These are phyloP conservation scores for Colletotrichum theobromicola DNA, from an alignment of 2,329 filamentous ascomycete species.

Conservation along the genomic window DNA sequence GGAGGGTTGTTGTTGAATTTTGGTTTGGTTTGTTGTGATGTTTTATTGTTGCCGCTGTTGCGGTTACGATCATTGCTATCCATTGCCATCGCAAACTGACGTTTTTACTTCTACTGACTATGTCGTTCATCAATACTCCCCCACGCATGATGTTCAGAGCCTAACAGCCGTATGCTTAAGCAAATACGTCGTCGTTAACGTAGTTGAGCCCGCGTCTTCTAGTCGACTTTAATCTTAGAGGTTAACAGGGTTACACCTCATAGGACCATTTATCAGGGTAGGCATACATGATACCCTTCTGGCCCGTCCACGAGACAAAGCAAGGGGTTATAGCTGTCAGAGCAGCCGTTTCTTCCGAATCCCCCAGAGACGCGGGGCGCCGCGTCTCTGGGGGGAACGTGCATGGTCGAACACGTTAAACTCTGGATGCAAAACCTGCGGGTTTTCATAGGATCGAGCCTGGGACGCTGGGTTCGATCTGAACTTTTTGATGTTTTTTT, in stretches of 20 bases:
- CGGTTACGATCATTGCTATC: rapidly evolving
- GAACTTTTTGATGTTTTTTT: not conserved
- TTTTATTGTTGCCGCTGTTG: rapidly evolving
- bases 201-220: too few species aligned
- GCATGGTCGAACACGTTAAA: not conserved
- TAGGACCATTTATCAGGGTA: too few species aligned
- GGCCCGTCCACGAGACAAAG: not conserved
- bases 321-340: not conserved
- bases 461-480: not conserved
- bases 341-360: not conserved
- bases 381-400: not conserved
- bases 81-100: too few species aligned
- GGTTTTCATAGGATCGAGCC: not conserved
- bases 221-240: too few species aligned
- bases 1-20: not conserved
- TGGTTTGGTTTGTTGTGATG: rapidly evolving
- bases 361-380: not conserved
- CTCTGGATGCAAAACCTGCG: not conserved
- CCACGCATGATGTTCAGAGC: too few species aligned
- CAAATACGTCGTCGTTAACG: too few species aligned
- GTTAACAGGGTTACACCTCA: too few species aligned
- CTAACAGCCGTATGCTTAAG: too few species aligned
- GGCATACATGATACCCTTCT: too few species aligned
- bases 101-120: too few species aligned
- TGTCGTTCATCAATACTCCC: too few species aligned